These are phyloP conservation scores for Peronospora belbahrii DNA, from an alignment of 352 stramenopile genomes.

Conservation along the genomic window DNA sequence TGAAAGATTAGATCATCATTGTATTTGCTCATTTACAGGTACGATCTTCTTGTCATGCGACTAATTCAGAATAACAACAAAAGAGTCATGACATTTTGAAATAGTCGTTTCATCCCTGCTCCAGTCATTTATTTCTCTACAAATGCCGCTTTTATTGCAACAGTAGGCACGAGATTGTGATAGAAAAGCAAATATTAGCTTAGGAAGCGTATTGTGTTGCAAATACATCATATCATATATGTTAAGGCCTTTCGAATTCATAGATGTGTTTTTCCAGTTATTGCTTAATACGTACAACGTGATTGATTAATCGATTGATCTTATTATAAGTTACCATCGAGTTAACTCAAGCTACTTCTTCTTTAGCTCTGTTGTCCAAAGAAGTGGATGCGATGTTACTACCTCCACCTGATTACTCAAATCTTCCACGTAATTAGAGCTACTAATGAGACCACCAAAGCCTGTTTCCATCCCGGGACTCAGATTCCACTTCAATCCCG, in stretches of 20 bases:
- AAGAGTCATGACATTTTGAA: too few species aligned
- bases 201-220: background rate
- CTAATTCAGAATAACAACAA: too few species aligned
- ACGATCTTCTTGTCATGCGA: too few species aligned
- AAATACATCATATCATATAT: too few species aligned
- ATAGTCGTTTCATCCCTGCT: too few species aligned
- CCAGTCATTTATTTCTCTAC: slow-evolving; percentile 18
- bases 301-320: too few species aligned
- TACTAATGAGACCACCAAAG: slow-evolving; percentile 81
- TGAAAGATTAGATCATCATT: slow-evolving; percentile 73
- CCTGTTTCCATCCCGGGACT: slow-evolving; percentile 39
- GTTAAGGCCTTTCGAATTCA: too few species aligned
- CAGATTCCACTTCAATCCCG: slow-evolving; percentile 88
- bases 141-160: background rate
- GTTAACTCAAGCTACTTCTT: background rate
- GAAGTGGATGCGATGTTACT: slow-evolving; percentile 62
- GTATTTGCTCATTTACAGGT: slow-evolving; percentile 44
- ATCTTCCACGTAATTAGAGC: slow-evolving; percentile 71
- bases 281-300: too few species aligned
- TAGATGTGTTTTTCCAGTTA: too few species aligned
- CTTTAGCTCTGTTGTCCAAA: slow-evolving; percentile 86
- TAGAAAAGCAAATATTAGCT: background rate
- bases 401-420: slow-evolving; percentile 46
- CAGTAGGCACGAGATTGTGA: background rate
- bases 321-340: too few species aligned